phyloP scores from a whole-genome alignment of 1,284 basidiomycete genomes.

The Ustilago bromivora region DNA sequence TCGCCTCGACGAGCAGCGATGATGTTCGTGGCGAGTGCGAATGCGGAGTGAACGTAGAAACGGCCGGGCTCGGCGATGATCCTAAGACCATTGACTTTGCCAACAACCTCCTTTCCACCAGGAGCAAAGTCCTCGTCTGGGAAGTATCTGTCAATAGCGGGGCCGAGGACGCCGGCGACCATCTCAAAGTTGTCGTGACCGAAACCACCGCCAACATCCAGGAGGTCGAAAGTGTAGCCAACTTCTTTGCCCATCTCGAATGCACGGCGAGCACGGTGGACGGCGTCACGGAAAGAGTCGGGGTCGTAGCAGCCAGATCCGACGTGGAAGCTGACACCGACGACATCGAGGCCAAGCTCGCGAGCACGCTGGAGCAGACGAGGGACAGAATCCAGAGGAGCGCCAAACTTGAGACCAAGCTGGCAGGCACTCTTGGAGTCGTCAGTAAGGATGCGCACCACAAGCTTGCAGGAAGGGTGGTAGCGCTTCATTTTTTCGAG shows the following conservation, averaged over 20 bases:
- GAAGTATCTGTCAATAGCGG: slow-evolving; percentile 84
- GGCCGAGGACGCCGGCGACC: slow-evolving; percentile 80
- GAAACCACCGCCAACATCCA: slow-evolving; percentile 97
- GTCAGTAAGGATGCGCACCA: slow-evolving; percentile 95
- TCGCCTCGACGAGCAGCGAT: slow-evolving; percentile 78
- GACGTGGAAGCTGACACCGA: slow-evolving; percentile 98
- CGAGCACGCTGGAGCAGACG: slow-evolving; percentile 82
- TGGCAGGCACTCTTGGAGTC: slow-evolving; percentile 94
- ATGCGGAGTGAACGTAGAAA: slow-evolving; percentile 92
- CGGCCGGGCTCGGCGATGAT: slow-evolving; percentile 97
- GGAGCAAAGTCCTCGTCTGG: slow-evolving; percentile 74
- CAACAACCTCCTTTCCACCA: slow-evolving; percentile 57
- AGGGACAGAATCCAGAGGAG: slow-evolving; percentile 84
- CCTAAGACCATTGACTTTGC: slow-evolving; percentile 75
- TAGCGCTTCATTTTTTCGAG: slow-evolving; percentile 91
- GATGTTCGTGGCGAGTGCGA: slow-evolving; percentile 91
- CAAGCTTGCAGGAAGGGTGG: slow-evolving; percentile 85
- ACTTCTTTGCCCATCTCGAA: slow-evolving; percentile 88
- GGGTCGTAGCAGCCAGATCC: slow-evolving; percentile 97
- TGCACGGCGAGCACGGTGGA: slow-evolving; percentile 82
- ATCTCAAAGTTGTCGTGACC: slow-evolving; percentile 88
- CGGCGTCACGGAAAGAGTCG: slow-evolving; percentile 87
- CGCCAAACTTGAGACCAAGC: slow-evolving; percentile 97
- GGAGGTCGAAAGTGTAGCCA: slow-evolving; percentile 84
- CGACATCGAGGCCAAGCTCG: slow-evolving; percentile 84